Conservation (phyloP, 208 protist genomes). For the Borovskyia barvae region DNA sequence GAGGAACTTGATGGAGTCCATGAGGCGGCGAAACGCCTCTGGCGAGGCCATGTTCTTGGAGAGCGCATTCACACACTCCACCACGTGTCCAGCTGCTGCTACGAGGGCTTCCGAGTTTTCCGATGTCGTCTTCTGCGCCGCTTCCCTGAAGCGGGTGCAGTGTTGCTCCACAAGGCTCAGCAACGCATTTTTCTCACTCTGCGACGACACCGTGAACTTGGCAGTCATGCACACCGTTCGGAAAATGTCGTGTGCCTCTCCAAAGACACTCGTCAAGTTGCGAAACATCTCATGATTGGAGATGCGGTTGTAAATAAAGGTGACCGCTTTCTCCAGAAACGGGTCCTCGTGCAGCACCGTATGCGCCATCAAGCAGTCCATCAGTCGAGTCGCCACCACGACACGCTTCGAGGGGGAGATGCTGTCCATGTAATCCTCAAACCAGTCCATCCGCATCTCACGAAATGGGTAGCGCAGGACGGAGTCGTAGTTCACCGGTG, state of each 20-base stretch:
- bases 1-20: slow-evolving; percentile 58
- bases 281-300: slow-evolving; percentile 26
- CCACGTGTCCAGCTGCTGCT: slow-evolving; percentile 30
- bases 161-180: slow-evolving; percentile 50
- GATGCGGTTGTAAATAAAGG: slow-evolving; percentile 33
- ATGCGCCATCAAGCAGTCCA: slow-evolving; percentile 73
- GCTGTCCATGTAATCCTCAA: slow-evolving; percentile 56
- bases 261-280: slow-evolving; percentile 42
- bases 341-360: slow-evolving; percentile 74
- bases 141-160: slow-evolving; percentile 42
- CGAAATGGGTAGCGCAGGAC: slow-evolving; percentile 71
- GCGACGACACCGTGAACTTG: slow-evolving; percentile 51
- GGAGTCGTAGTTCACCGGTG: slow-evolving; percentile 40
- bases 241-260: slow-evolving; percentile 53
- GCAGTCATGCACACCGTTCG: slow-evolving; percentile 56
- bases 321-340: slow-evolving; percentile 67
- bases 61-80: slow-evolving; percentile 34
- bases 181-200: slow-evolving; percentile 30
- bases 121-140: slow-evolving; percentile 29
- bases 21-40: slow-evolving; percentile 40
- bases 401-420: slow-evolving; percentile 37
- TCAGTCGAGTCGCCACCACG: slow-evolving; percentile 41
- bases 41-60: slow-evolving; percentile 38
- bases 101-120: slow-evolving; percentile 26
- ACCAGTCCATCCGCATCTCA: slow-evolving; percentile 62